phyloP scores from a whole-genome alignment of 345 rosid species.

The Citrus glauca region DNA sequence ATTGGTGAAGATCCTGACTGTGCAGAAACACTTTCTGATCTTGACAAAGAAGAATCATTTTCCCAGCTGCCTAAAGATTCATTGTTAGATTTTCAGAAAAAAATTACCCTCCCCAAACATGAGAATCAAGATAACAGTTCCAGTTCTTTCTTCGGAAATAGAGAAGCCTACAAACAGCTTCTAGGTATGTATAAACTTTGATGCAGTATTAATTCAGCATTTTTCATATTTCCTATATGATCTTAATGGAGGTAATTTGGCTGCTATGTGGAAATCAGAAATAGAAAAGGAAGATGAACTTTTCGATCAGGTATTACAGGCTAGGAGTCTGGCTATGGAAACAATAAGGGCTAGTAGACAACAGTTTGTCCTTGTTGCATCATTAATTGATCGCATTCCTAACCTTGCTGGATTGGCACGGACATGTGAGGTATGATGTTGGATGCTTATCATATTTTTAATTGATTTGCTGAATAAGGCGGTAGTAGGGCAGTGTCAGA shows the following conservation, averaged over 20 bases:
- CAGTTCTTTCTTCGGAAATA: conserved; percentile 38
- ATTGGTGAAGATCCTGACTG: conserved; percentile 35
- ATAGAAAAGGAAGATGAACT: conserved; percentile 85
- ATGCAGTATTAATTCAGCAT: background rate
- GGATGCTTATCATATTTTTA: background rate
- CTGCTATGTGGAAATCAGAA: conserved; percentile 43
- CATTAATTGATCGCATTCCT: conserved; percentile 86
- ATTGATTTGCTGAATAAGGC: background rate
- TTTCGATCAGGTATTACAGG: conserved; percentile 60
- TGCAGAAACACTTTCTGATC: conserved; percentile 18
- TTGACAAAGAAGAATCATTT: conserved; percentile 25
- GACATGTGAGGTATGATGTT: conserved; percentile 74
- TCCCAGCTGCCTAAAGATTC: conserved; percentile 28
- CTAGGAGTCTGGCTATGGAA: conserved; percentile 63
- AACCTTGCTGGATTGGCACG: conserved; percentile 96
- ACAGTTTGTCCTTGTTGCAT: conserved; percentile 81
- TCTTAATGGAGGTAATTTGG: background rate
- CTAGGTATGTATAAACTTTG: conserved; percentile 41
- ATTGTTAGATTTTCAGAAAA: conserved; percentile 73
- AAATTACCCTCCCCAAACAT: conserved; percentile 60
- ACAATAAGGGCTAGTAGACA: conserved; percentile 63
- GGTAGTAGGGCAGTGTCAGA: background rate
- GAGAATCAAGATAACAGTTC: conserved; percentile 53
- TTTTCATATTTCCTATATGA: background rate
- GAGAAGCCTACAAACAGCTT: conserved; percentile 51